These are phyloP conservation scores for Suillus luteus DNA, from an alignment of 768 basidiomycete genomes.

Conservation along the genomic window DNA sequence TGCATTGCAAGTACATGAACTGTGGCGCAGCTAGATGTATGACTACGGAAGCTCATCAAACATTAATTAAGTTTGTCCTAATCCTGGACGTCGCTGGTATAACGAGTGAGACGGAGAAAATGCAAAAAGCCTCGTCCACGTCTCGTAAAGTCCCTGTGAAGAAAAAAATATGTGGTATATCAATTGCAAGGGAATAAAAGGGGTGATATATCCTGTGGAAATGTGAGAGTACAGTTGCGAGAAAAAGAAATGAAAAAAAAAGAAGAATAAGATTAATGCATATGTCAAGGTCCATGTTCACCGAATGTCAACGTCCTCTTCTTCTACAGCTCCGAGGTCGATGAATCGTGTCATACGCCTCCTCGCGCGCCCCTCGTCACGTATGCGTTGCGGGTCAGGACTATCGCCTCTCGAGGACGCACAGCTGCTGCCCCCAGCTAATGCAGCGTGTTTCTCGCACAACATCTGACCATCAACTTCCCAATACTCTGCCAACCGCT, in stretches of 20 bases:
- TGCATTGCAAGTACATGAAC: constrained; percentile 1
- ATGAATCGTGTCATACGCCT: constrained; percentile 84
- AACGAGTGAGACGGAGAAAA: background rate
- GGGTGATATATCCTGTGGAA: constrained; percentile 2
- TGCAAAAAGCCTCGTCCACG: background rate
- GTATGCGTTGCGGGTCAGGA: constrained; percentile 15
- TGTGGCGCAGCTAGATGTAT: background rate
- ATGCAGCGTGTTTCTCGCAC: constrained; percentile 76
- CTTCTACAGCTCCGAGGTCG: constrained; percentile 50
- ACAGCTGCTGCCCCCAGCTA: constrained; percentile 26
- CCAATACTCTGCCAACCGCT: constrained; percentile 80
- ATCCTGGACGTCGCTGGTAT: background rate
- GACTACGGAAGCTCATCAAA: background rate
- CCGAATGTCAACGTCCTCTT: constrained; percentile 34
- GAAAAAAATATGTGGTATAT: constrained; percentile 5
- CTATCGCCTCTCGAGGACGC: constrained; percentile 23
- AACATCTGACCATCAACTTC: constrained; percentile 85
- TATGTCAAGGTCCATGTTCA: constrained; percentile 13
- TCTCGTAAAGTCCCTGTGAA: constrained; percentile 1
- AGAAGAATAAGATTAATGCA: constrained; percentile 5
- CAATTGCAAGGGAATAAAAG: constrained; percentile 2
- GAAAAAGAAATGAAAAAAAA: background rate
- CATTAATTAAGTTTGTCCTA: background rate
- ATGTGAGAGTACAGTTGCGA: constrained; percentile 6
- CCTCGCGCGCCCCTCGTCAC: constrained; percentile 54